These are phyloP conservation scores for Hypoxylon sp. DNA, from an alignment of 2,329 filamentous ascomycete genomes.

Conservation along the genomic window DNA sequence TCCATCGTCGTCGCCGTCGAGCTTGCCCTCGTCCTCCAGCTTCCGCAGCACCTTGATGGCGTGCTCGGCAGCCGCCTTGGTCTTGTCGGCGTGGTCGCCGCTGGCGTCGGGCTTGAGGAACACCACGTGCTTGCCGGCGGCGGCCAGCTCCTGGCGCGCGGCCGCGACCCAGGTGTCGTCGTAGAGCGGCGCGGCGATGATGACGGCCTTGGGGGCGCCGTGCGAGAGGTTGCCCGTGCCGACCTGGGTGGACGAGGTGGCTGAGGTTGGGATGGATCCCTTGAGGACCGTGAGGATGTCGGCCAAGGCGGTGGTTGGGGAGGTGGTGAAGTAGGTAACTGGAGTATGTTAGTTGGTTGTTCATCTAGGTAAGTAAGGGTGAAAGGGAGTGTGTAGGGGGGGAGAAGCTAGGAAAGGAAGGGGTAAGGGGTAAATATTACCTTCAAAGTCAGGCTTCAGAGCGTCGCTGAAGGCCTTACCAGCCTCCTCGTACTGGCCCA, in stretches of 20 bases:
- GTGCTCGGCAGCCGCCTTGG: conserved; percentile 22
- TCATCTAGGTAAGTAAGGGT: not conserved
- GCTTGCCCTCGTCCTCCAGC: conserved; percentile 28
- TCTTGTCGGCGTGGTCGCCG: conserved; percentile 36
- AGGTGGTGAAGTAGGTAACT: conserved; percentile 36
- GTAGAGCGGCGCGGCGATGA: conserved; percentile 30
- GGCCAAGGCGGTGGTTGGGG: conserved; percentile 18
- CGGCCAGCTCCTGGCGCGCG: conserved; percentile 18
- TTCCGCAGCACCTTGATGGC: conserved; percentile 48
- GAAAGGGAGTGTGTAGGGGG: not conserved
- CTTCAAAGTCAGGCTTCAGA: conserved; percentile 40
- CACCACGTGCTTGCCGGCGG: conserved; percentile 16
- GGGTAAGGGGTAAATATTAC: conserved; percentile 10
- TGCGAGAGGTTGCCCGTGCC: conserved; percentile 28
- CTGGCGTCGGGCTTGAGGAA: conserved; percentile 35
- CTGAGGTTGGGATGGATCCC: conserved; percentile 23
- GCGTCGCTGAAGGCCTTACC: conserved; percentile 36
- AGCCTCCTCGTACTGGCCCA: conserved; percentile 37
- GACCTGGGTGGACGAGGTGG: conserved; percentile 6
- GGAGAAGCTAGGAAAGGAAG: not conserved
- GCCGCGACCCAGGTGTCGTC: conserved; percentile 37
- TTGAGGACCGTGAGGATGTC: conserved; percentile 31
- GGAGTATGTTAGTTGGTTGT: not conserved
- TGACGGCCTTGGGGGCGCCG: conserved; percentile 30
- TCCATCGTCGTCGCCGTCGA: conserved; percentile 20